Percentiles rank a stretch among this genome's conserved stretches.
These are phyloP conservation scores for Beauveria rudraprayagi DNA, from an alignment of 2,329 filamentous ascomycete species.

Conservation along the genomic window DNA sequence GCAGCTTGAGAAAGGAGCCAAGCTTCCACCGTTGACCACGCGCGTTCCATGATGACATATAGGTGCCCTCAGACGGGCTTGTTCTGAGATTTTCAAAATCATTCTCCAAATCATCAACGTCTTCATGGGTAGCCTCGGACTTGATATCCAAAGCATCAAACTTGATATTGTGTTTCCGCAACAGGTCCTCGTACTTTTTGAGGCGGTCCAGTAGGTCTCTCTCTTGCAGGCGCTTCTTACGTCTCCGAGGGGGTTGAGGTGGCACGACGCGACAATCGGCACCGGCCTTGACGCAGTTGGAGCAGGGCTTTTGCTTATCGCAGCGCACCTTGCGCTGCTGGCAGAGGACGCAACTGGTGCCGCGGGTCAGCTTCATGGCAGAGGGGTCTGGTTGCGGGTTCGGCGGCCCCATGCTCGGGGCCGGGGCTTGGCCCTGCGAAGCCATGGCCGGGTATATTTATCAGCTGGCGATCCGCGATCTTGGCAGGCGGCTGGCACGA, in stretches of 20 bases:
- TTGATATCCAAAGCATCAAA: slow-evolving; percentile 34
- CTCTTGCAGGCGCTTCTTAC: slow-evolving; percentile 60
- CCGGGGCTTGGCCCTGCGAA: slow-evolving; percentile 5
- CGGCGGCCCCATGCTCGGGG: background rate
- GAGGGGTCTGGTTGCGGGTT: slow-evolving; percentile 29
- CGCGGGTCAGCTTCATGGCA: slow-evolving; percentile 47
- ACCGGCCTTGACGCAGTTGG: slow-evolving; percentile 56
- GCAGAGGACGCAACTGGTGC: slow-evolving; percentile 61
- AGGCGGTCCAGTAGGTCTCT: slow-evolving; percentile 63
- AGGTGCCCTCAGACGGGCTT: slow-evolving; percentile 37
- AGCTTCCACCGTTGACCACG: slow-evolving; percentile 10
- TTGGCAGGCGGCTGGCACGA: background rate
- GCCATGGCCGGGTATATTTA: slow-evolving; percentile 5
- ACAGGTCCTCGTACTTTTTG: slow-evolving; percentile 57
- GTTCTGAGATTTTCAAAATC: slow-evolving; percentile 48
- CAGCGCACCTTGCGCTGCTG: slow-evolving; percentile 71
- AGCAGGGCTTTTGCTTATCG: slow-evolving; percentile 64
- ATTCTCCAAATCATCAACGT: slow-evolving; percentile 48
- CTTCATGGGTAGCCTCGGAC: slow-evolving; percentile 31
- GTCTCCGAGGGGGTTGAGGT: slow-evolving; percentile 47
- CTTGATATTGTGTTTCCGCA: slow-evolving; percentile 57
- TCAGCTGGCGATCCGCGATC: background rate
- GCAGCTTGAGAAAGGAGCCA: slow-evolving; percentile 22
- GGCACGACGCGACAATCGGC: slow-evolving; percentile 54
- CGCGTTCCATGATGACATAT: slow-evolving; percentile 16